Evolutionary conservation across 257 asterid genomes (phyloP), one percentile per base, ranked within the genome.

Genomic region (Solanum megistacrolobum): DNA sequence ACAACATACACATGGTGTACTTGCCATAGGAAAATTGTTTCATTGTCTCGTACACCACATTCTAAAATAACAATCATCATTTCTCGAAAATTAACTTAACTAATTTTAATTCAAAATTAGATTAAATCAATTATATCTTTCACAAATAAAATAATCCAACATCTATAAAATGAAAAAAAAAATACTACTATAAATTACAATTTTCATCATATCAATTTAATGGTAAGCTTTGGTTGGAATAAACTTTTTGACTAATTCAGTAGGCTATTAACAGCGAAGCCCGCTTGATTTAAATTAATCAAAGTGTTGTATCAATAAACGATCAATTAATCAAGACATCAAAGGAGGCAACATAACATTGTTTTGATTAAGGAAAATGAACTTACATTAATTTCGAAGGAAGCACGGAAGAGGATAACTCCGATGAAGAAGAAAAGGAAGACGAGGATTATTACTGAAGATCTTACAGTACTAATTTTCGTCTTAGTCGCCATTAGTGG

Each of bases 331-430:
- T 25, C 18, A 25, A 27, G 73, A 68, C 2, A 68, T 68, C 23
- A 8, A 46, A 46, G 55, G 2, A 46, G 55, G 12, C 55, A 46
- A 46, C 55, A 5, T 46, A 46, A 46, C 55, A 12, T 12, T 43
- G 55, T 12, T 43, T 43, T 43, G 18, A 52, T 52, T 52, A 52
- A 52, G 83, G 5, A 35, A 2, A 43, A 43, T 27, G 27, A 72
- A 91, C 99, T 92, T 89, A 95, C 99, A 16, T 71, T 31, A 39
- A 81, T 71, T 14, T 55, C 35, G 62, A 88, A 87, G 2, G 98
- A 89, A 89, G 94, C 90, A 87, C 88, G 94, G 62, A 93, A 92
- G 29, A 95, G 29, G 89, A 93, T 93, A 92, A 95, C 95, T 91
- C 98, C 93, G 88, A 93, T 25, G 68, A 92, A 87, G 52, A 95